A percentile compares a stretch with the other conserved stretches of the same genome.
These are phyloP conservation scores for Albatrellus ellisii DNA, from an alignment of 768 basidiomycete genomes.

Conservation along the genomic window DNA sequence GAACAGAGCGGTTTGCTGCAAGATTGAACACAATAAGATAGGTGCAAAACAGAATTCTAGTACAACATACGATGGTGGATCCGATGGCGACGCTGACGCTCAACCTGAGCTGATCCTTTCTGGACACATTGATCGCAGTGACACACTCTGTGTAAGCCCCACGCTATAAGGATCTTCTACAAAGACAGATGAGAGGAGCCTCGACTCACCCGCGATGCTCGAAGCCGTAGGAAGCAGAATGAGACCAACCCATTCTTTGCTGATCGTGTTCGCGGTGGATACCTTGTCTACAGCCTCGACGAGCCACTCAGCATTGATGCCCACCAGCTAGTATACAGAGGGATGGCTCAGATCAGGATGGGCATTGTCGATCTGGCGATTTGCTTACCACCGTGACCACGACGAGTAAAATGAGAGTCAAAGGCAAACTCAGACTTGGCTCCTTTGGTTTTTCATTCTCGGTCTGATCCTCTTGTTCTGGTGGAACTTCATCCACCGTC, in stretches of 20 bases:
- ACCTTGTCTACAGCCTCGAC: conserved; percentile 80
- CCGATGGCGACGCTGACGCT: conserved; percentile 79
- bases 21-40: not conserved
- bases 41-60: not conserved
- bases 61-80: conserved; percentile 48
- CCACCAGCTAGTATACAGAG: conserved; percentile 28
- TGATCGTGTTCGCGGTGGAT: conserved; percentile 43
- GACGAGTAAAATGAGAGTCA: conserved; percentile 7
- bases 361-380: not conserved
- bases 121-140: conserved; percentile 82
- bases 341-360: not conserved
- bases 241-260: conserved; percentile 81
- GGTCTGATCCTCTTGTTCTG: not conserved
- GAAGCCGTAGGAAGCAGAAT: conserved; percentile 81
- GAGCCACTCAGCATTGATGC: conserved; percentile 57
- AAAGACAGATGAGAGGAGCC: not conserved
- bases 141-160: conserved; percentile 55
- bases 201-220: conserved; percentile 59
- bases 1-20: conserved; percentile 61
- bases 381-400: conserved; percentile 10
- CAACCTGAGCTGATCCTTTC: conserved; percentile 70
- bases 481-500: conserved; percentile 1
- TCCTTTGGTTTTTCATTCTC: not conserved
- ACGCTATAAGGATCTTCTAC: not conserved
- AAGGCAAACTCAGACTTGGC: conserved; percentile 8